Evolutionary conservation across 176 grass and related monocot genomes (phyloP), one percentile per base, ranked within the genome.

Genomic region (maize (Zea mays)): DNA sequence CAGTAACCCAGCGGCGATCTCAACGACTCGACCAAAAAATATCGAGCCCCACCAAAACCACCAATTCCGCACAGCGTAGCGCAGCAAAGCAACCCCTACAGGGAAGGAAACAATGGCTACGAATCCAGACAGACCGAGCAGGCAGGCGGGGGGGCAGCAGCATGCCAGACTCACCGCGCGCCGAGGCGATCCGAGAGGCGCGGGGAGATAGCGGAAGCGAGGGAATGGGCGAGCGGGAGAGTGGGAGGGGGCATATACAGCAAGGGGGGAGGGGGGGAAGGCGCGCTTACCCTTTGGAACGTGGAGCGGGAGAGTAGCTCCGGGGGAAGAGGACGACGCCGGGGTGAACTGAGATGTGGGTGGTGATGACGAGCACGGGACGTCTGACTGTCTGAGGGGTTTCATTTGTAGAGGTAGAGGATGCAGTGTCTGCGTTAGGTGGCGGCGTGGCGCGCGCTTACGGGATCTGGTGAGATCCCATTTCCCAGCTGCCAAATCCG

Each of bases 331-430:
- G 59, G 55, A n/a, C 9, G 12, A 7, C 57, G 57, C 0, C 3
- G 34, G 16, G 0, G 46, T 65, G 16, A 50, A 13, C 13, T 46
- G 52, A 41, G 34, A 63, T 63, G 9, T 38, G 45, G 68, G 56
- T 42, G 76, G 8, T 10, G 79, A 71, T 43, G 76, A 14, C 19
- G 79, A 38, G 85, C 79, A 83, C 85, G 85, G 48, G 43, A 21
- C 67, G n/a, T 79, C 56, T 5, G 14, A 46, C 17, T 16, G 11
- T 45, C 45, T 44, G 35, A 27, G 35, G 49, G 67, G 62, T 38
- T 39, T 79, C 59, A 79, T 88, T 84, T 84, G 84, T 86, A 85
- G 62, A 65, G 38, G 84, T 86, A 85, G 62, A 65, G 38, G 50
- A 27, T 27, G 27, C 27, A 27, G 27, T 27, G 27, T 37, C 9